Evolutionary conservation across 768 basidiomycete genomes (phyloP), one percentile per base, ranked within the genome.

Genomic region (Clavaria fumosa): DNA sequence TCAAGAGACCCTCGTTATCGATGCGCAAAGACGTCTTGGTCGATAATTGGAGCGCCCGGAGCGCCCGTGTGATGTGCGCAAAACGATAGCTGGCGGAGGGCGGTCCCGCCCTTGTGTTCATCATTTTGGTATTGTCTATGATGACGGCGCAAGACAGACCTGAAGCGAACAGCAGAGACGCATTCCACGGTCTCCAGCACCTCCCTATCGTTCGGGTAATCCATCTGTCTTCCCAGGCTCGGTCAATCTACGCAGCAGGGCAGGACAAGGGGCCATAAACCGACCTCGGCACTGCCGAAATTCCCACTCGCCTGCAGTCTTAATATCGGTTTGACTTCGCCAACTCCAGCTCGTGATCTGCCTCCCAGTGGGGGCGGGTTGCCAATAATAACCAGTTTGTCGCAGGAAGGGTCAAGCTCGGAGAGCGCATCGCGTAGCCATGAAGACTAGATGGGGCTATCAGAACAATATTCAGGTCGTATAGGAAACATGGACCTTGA

Each of bases 101-200:
- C 11, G 30, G 17, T 32, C 12, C 15, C 9, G 17, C 11, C 5
- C 28, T 12, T n/a, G 35, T 10, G n/a, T 15, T 24, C n/a, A 7
- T 20, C 5, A 2, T 7, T 12, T 15, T 4, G 22, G 20, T 5
- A 7, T 3, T 32, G 26, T 42, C 7, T 7, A 12, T 9, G 7
- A 27, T n/a, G n/a, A 20, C 32, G 12, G 27, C 10, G n/a, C 19
- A 35, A 22, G 31, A 20, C 62, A 32, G 44, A 89, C 89, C 76
- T 83, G 54, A 84, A 85, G 23, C 62, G 65, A 22, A 89, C 67
- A 5, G 61, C 58, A 23, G 64, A 61, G 7, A 55, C 61, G 53
- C 91, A 96, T 43, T 93, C 84, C 48, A 95, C 89, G 0, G 76
- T 72, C 55, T 95, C 89, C 21, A 96, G 66, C 0, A 97, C 83